Percentiles rank a stretch among this genome's conserved stretches.
Evolutionary conservation across 2,329 filamentous ascomycete species (phyloP).

Genomic region (Apiospora phragmitis): DNA sequence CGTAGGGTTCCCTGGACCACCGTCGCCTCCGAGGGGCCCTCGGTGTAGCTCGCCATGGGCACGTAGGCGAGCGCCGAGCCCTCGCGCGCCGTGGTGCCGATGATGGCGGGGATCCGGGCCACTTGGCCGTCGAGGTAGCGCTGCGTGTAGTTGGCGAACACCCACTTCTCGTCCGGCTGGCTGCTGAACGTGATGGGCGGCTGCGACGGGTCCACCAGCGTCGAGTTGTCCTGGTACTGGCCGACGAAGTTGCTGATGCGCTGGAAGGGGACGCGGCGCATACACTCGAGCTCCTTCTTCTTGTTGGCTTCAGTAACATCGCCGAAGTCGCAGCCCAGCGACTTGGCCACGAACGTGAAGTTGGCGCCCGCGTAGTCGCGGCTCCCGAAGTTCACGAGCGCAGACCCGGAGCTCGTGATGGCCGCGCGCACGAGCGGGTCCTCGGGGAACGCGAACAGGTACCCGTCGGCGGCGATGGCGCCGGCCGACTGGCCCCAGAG

Average conservation of each 20-base stretch:
- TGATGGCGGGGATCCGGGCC: conserved; percentile 29
- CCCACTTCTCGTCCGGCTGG: conserved; percentile 28
- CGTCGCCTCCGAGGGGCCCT: conserved; percentile 25
- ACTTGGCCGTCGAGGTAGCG: conserved; percentile 25
- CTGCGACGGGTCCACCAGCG: conserved; percentile 11
- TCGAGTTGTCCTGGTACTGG: conserved; percentile 19
- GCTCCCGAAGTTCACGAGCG: conserved; percentile 11
- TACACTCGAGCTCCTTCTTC: conserved; percentile 35
- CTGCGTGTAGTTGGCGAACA: conserved; percentile 33
- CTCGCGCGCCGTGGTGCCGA: conserved; percentile 36
- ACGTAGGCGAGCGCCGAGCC: conserved; percentile 27
- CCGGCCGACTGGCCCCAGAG: conserved; percentile 51
- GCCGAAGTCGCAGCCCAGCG: conserved; percentile 32
- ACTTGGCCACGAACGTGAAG: conserved; percentile 36
- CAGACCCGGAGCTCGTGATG: conserved; percentile 41
- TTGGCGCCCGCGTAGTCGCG: conserved; percentile 25
- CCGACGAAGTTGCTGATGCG: conserved; percentile 20
- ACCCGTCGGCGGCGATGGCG: conserved; percentile 38
- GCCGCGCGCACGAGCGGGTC: conserved; percentile 45
- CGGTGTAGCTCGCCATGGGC: conserved; percentile 28
- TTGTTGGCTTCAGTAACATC: conserved; percentile 15
- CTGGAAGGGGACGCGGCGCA: conserved; percentile 33
- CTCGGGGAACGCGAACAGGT: conserved; percentile 45
- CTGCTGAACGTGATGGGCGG: conserved; percentile 28
- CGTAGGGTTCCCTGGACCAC: conserved; percentile 21